These are phyloP conservation scores for Stygiomarasmius scandens DNA, from an alignment of 1,284 basidiomycete genomes.

Conservation along the genomic window DNA sequence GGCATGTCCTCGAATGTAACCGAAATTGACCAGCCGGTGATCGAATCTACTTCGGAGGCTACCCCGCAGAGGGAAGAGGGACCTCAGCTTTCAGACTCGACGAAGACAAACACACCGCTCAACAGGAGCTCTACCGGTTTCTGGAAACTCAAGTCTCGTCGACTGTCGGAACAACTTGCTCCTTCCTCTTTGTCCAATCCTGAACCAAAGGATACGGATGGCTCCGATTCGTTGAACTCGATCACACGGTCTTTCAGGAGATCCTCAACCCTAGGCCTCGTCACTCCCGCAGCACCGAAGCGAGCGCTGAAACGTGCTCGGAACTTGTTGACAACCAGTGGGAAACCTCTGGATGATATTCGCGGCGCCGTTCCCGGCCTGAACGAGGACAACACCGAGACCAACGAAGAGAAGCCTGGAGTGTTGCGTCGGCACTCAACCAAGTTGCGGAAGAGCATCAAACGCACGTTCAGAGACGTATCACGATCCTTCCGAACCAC, in stretches of 20 bases:
- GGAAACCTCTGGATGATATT: constrained; percentile 2
- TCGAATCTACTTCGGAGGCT: background rate
- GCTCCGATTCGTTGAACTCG: background rate
- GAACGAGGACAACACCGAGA: background rate
- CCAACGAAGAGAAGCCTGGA: background rate
- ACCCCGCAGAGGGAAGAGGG: background rate
- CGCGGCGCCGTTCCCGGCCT: background rate
- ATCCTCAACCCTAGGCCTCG: background rate
- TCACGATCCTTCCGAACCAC: background rate
- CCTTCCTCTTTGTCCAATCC: background rate
- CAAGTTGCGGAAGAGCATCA: constrained; percentile 10
- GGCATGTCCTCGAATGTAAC: background rate
- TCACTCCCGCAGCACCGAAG: background rate
- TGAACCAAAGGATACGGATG: background rate
- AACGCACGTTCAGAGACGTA: constrained; percentile 1
- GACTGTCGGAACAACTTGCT: background rate
- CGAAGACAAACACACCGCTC: background rate
- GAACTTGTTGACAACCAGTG: background rate
- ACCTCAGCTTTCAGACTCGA: background rate
- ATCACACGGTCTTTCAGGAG: background rate
- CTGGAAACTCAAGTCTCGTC: background rate
- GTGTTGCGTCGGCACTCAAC: constrained; percentile 3
- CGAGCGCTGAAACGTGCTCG: constrained; percentile 1
- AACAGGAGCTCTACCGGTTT: background rate
- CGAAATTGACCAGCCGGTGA: background rate